Evolutionary conservation across 176 grass and related monocot species (phyloP).

Genomic region (Oryza punctata): DNA sequence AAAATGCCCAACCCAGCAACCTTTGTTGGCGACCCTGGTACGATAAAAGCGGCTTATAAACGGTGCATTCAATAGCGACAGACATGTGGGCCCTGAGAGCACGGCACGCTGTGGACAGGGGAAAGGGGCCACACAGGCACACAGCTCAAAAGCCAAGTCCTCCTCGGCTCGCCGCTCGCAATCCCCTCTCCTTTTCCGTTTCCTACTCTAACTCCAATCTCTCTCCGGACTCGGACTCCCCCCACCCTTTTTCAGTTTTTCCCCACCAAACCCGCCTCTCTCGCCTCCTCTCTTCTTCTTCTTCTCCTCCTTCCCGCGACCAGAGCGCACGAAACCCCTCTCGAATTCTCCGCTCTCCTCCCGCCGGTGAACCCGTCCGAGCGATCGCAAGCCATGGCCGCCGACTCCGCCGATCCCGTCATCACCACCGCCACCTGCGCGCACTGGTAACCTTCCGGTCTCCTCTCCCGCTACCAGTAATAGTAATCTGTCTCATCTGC

Average conservation of each 20-base stretch:
- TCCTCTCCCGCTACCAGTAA: not conserved
- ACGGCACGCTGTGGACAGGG: not conserved
- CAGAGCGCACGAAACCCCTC: not conserved
- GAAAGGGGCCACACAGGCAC: not conserved
- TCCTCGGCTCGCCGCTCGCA: not conserved
- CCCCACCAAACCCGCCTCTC: not conserved
- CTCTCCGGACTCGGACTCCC: not conserved
- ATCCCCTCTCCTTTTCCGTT: not conserved
- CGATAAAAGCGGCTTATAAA: not conserved
- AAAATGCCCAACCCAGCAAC: not conserved
- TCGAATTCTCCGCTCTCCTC: slow-evolving; percentile 16
- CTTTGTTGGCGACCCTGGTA: not conserved
- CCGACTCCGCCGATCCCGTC: slow-evolving; percentile 28
- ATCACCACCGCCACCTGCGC: slow-evolving; percentile 43
- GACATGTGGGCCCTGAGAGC: not conserved
- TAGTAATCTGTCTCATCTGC: not conserved
- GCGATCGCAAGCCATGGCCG: slow-evolving; percentile 15
- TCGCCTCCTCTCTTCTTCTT: no score
- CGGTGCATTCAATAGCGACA: not conserved
- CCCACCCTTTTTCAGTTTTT: not conserved
- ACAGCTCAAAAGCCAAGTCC: not conserved
- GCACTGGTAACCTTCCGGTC: slow-evolving; percentile 53
- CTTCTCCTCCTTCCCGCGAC: not conserved
- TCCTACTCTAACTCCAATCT: not conserved
- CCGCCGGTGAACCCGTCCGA: not conserved